Evolutionary conservation across 768 basidiomycete genomes (phyloP).

Genomic region (Mycena vitilis): DNA sequence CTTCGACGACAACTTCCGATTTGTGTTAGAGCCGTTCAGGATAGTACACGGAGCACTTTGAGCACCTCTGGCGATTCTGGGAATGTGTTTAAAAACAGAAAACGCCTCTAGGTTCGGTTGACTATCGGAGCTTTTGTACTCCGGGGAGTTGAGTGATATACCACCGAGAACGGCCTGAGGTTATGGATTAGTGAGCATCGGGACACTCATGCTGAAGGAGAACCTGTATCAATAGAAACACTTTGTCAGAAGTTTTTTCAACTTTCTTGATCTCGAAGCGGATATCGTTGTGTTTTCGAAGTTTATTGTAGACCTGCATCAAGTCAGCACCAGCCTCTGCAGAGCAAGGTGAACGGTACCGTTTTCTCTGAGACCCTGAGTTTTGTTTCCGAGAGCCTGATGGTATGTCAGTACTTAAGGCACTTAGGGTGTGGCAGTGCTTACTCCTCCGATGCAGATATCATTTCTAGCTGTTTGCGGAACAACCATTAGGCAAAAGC

Average conservation of each 20-base stretch:
- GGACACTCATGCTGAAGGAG: background rate
- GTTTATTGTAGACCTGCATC: slow-evolving; percentile 68
- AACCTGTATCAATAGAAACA: slow-evolving; percentile 85
- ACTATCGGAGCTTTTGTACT: slow-evolving; percentile 78
- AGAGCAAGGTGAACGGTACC: slow-evolving; percentile 46
- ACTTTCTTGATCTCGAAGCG: slow-evolving; percentile 80
- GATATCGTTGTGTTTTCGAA: slow-evolving; percentile 80
- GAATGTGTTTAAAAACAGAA: slow-evolving; percentile 78
- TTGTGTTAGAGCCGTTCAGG: background rate
- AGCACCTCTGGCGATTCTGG: slow-evolving; percentile 80
- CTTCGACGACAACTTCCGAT: slow-evolving; percentile 77
- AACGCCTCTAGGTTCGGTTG: slow-evolving; percentile 79
- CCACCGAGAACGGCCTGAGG: slow-evolving; percentile 77
- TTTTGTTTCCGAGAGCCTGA: slow-evolving; percentile 75
- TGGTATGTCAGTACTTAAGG: slow-evolving; percentile 14
- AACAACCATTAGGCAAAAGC: background rate
- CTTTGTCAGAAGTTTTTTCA: slow-evolving; percentile 80
- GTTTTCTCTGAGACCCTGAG: slow-evolving; percentile 82
- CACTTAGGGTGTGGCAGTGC: slow-evolving; percentile 29
- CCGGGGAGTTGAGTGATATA: slow-evolving; percentile 73
- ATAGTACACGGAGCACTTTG: background rate
- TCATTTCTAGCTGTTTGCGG: slow-evolving; percentile 65
- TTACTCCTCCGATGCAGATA: slow-evolving; percentile 77
- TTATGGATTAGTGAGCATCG: slow-evolving; percentile 20
- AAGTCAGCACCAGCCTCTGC: background rate